These are phyloP conservation scores for Dictyostelium capitatum DNA, from an alignment of 78 protist genomes.

Conservation along the genomic window DNA sequence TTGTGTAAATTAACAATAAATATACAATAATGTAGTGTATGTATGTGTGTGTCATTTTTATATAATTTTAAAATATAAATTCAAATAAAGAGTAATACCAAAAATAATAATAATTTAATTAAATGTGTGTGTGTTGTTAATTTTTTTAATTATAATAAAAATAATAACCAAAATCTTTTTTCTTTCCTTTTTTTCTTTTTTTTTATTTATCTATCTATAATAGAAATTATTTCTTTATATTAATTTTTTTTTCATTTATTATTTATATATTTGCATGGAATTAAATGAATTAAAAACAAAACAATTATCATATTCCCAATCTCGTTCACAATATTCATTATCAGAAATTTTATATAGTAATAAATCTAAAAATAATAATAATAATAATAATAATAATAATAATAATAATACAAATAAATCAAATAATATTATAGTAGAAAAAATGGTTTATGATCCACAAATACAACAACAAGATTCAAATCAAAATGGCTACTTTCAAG, in stretches of 20 bases:
- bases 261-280: not conserved
- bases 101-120: too few species aligned
- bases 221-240: not conserved
- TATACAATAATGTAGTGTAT: too few species aligned
- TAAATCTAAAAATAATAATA: not conserved
- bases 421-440: not conserved
- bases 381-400: not conserved
- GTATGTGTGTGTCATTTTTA: too few species aligned
- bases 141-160: too few species aligned
- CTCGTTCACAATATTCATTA: not conserved
- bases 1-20: too few species aligned
- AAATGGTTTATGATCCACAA: not conserved
- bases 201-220: too few species aligned
- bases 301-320: slow-evolving; percentile 15
- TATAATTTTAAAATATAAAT: too few species aligned
- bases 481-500: slow-evolving; percentile 24
- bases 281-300: not conserved
- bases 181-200: not conserved
- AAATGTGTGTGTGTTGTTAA: too few species aligned
- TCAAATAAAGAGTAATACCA: too few species aligned
- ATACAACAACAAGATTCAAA: slow-evolving; percentile 21
- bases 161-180: not conserved
- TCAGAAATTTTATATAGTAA: not conserved
- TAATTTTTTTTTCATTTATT: not conserved
- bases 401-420: not conserved